Evolutionary conservation across 345 rosid genomes (phyloP).

Genomic region (Acer yangbiense): DNA sequence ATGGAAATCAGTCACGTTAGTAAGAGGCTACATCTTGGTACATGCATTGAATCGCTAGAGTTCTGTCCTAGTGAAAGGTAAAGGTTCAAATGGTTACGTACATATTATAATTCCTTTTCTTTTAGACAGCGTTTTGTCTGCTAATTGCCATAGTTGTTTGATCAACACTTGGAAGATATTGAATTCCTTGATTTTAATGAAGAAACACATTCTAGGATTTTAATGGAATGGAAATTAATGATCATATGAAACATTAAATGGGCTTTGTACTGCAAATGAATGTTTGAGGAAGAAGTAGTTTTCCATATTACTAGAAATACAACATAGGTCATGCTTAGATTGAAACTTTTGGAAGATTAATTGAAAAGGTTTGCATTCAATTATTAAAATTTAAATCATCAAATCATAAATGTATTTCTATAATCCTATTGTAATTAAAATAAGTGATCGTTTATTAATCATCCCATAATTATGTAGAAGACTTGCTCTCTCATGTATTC

Average conservation of each 20-base stretch:
- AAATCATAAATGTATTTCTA: too few relatives aligned
- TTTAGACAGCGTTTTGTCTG: not conserved
- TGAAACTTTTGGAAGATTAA: not conserved
- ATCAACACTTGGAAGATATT: not conserved
- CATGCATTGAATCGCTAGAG: constrained; percentile 65
- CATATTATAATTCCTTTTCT: not conserved
- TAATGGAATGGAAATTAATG: not conserved
- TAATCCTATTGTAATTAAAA: not conserved
- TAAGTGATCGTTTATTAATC: not conserved
- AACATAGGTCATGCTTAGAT: not conserved
- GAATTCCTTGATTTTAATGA: not conserved
- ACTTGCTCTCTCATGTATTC: not conserved
- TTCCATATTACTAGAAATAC: not conserved
- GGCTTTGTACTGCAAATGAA: not conserved
- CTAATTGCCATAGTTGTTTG: not conserved
- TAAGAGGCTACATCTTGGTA: constrained; percentile 86
- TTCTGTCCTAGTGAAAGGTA: constrained; percentile 90
- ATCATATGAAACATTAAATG: not conserved
- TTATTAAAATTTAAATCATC: not conserved
- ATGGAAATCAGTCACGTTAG: constrained; percentile 92
- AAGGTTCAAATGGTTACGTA: constrained; percentile 16
- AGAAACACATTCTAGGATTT: not conserved
- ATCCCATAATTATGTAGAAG: not conserved
- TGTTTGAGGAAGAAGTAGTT: not conserved
- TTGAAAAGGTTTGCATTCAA: not conserved